Evolutionary conservation across 2,329 filamentous ascomycete species (phyloP), one percentile per base, ranked within the genome.

Genomic region (Aaosphaeria arxii): DNA sequence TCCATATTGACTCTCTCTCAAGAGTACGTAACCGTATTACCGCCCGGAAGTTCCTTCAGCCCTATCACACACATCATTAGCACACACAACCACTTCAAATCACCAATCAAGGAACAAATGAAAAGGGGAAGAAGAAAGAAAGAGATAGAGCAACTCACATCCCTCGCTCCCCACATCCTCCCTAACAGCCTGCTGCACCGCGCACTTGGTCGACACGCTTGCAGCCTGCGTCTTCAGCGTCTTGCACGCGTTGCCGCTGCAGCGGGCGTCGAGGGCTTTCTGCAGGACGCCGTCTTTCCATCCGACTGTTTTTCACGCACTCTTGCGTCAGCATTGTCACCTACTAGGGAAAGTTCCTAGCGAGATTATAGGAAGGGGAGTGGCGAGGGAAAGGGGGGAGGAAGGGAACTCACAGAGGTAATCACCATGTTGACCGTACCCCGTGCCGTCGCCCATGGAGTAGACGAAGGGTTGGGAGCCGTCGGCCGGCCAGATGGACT

Each of bases 281-380:
- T 79, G 77, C 38, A 79, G 69, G 5, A 70, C 69, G 57, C 76
- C 67, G 45, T 67, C 74, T 62, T 78, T 73, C 77, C 76, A 78
- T 43, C 77, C 77, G 33, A 24, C 17, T 24, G 17, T 24, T 24
- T 24, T 24, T 24, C 3, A 3, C 17, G 17, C 3, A 24, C 3
- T 24, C 17, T 24, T 24, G 17, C 17, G 17, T 24, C 3, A 24
- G 17, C 17, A 24, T n/a, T n/a, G n/a, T n/a, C n/a, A n/a, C n/a
- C n/a, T n/a, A n/a, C n/a, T n/a, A n/a, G n/a, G n/a, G n/a, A n/a
- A n/a, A n/a, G n/a, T n/a, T n/a, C n/a, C n/a, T n/a, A n/a, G n/a
- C n/a, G n/a, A n/a, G n/a, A 35, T n/a, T 35, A n/a, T 35, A 35
- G 7, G n/a, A 35, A 7, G 32, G 32, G 32, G 32, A n/a, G 32